phyloP scores from a whole-genome alignment of 2,329 filamentous ascomycete species.

The Colletotrichum melonis region DNA sequence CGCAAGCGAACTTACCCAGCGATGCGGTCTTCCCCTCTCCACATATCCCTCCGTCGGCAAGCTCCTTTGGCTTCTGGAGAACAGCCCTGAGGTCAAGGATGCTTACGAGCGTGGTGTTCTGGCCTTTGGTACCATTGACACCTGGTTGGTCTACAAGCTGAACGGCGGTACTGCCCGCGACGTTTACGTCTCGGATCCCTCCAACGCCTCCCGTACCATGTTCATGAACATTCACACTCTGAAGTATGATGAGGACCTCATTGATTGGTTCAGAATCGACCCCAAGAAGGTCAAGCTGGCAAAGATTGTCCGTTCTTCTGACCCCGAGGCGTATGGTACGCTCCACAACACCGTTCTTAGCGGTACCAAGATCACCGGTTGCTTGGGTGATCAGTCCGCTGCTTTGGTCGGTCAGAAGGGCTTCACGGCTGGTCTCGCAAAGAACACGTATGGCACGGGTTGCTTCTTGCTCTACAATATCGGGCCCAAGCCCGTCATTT shows the following conservation, averaged over 20 bases:
- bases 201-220: slow-evolving; percentile 88
- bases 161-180: slow-evolving; percentile 76
- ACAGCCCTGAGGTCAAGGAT: slow-evolving; percentile 73
- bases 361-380: slow-evolving; percentile 79
- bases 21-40: slow-evolving; percentile 82
- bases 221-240: slow-evolving; percentile 85
- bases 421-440: slow-evolving; percentile 80
- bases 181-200: slow-evolving; percentile 80
- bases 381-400: slow-evolving; percentile 84
- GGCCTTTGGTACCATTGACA: slow-evolving; percentile 84
- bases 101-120: slow-evolving; percentile 79
- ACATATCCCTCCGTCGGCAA: slow-evolving; percentile 86
- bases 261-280: slow-evolving; percentile 82
- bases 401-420: slow-evolving; percentile 84
- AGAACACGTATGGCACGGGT: slow-evolving; percentile 89
- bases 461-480: slow-evolving; percentile 89
- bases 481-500: slow-evolving; percentile 82
- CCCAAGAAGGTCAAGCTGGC: slow-evolving; percentile 76
- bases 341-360: slow-evolving; percentile 71
- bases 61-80: slow-evolving; percentile 80
- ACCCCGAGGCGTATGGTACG: slow-evolving; percentile 74
- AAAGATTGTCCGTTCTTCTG: slow-evolving; percentile 81
- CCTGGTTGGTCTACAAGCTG: slow-evolving; percentile 84
- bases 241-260: slow-evolving; percentile 77
- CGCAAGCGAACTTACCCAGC: slow-evolving; percentile 72